These are phyloP conservation scores for Neopestalotiopsis clavispora DNA, from an alignment of 2,329 filamentous ascomycete species.

Conservation along the genomic window DNA sequence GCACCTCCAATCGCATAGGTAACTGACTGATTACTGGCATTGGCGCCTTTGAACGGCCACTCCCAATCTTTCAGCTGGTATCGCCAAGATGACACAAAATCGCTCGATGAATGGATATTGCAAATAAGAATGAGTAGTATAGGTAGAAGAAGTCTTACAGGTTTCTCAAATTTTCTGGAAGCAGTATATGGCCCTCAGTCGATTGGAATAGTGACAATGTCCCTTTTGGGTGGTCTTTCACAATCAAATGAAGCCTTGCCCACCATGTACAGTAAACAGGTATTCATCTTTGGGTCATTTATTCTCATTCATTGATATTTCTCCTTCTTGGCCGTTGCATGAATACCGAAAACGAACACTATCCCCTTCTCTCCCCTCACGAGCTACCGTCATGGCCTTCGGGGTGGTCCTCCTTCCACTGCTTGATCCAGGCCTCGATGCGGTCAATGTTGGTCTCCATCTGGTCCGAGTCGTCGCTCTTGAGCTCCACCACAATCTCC, in stretches of 20 bases:
- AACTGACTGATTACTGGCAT: background rate
- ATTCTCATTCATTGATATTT: background rate
- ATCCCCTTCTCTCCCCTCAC: background rate
- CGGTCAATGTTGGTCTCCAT: constrained; percentile 88
- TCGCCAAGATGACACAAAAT: background rate
- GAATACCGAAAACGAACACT: background rate
- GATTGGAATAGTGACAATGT: too few relatives aligned
- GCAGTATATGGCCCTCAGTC: too few relatives aligned
- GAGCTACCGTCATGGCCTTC: background rate
- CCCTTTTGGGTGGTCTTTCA: too few relatives aligned
- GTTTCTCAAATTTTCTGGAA: too few relatives aligned
- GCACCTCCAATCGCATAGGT: background rate
- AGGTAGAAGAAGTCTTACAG: too few relatives aligned
- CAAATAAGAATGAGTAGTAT: too few relatives aligned
- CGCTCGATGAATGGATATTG: too few relatives aligned
- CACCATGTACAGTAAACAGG: too few relatives aligned
- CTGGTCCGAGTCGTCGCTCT: constrained; percentile 80
- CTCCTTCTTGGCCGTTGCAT: background rate
- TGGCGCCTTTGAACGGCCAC: background rate
- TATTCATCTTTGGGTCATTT: background rate
- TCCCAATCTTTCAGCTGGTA: background rate
- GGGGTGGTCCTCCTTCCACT: constrained; percentile 76
- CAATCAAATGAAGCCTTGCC: too few relatives aligned
- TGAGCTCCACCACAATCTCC: constrained; percentile 87
- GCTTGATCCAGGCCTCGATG: constrained; percentile 79